These are phyloP conservation scores for Crithidia bombi DNA, from an alignment of 208 protist genomes.

Conservation along the genomic window DNA sequence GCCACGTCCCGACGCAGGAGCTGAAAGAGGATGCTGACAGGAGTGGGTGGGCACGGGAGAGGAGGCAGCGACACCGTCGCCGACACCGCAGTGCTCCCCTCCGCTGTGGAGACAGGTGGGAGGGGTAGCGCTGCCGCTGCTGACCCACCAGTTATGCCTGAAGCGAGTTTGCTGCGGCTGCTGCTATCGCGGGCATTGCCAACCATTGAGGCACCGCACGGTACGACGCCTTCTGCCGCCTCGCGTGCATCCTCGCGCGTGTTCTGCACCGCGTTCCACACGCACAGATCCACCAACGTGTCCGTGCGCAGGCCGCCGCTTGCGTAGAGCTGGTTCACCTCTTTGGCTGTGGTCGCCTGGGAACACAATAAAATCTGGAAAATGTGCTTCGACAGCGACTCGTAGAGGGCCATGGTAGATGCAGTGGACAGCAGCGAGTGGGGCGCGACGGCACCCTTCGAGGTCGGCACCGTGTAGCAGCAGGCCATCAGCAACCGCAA, in stretches of 20 bases:
- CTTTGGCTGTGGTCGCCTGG: constrained; percentile 2
- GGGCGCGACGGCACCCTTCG: not conserved
- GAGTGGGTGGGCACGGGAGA: constrained; percentile 18
- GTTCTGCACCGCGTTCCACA: constrained; percentile 34
- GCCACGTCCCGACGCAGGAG: constrained; percentile 28
- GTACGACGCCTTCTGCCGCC: constrained; percentile 3
- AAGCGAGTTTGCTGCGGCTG: too few species aligned
- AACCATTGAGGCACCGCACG: too few species aligned
- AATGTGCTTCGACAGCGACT: constrained; percentile 47
- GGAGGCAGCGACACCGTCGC: not conserved
- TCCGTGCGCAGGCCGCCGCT: constrained; percentile 18
- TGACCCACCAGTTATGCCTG: too few species aligned
- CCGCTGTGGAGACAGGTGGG: not conserved
- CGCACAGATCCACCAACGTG: constrained; percentile 25
- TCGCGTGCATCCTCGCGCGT: constrained; percentile 34
- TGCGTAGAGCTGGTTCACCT: constrained; percentile 31
- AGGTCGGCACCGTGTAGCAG: constrained; percentile 54
- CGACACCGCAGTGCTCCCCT: not conserved
- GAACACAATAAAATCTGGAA: constrained; percentile 47
- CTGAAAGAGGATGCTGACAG: constrained; percentile 16
- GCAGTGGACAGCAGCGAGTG: constrained; percentile 42
- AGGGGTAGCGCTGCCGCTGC: not conserved
- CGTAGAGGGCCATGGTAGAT: constrained; percentile 58
- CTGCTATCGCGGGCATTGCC: not conserved
- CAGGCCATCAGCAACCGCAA: constrained; percentile 71